Evolutionary conservation across 768 basidiomycete species (phyloP), one percentile per base, ranked within the genome.

Genomic region (Rubroboletus satanas): DNA sequence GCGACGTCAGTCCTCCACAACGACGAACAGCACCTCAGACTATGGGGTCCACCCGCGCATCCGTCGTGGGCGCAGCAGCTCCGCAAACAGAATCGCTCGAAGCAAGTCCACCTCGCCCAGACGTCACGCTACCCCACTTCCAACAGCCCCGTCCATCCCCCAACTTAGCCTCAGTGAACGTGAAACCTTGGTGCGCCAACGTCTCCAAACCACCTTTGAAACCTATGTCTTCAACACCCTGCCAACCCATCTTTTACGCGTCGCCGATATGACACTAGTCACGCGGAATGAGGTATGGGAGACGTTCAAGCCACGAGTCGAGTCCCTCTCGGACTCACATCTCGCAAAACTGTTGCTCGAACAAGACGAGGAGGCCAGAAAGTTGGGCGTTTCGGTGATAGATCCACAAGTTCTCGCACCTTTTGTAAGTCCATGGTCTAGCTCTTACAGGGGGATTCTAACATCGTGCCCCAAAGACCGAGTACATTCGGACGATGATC

Each of bases 161-260:
- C 59, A 66, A n/a, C 65, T 7, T 17, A 66, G 41, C 39, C 65
- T 66, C 46, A 45, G 43, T 3, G 65, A 66, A 31, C 62, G 59
- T n/a, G 62, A 62, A 50, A 29, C 54, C 10, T 23, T 67, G 35
- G 54, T 37, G 26, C 65, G 65, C 18, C 62, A 65, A 23, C 59
- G 62, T 41, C 57, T 66, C 14, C 51, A 54, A 32, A 52, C 51
- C 39, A 59, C 60, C 17, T 67, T 66, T 55, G 66, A 66, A n/a
- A 53, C 57, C 8, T 61, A 67, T 28, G 53, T 67, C 37, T 63
- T 62, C 54, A 67, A 62, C 38, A 56, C 62, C n/a, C 53, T 66
- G 17, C 63, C 66, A 7, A 66, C 63, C 2, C 44, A 66, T 51
- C 63, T 66, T 31, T 37, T 66, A 17, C 63, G 66, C 29, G 28